Percentiles rank a stretch among this genome's conserved stretches.
Conservation (phyloP, 148 eudicot genomes). For the Arctostaphylos glauca region DNA sequence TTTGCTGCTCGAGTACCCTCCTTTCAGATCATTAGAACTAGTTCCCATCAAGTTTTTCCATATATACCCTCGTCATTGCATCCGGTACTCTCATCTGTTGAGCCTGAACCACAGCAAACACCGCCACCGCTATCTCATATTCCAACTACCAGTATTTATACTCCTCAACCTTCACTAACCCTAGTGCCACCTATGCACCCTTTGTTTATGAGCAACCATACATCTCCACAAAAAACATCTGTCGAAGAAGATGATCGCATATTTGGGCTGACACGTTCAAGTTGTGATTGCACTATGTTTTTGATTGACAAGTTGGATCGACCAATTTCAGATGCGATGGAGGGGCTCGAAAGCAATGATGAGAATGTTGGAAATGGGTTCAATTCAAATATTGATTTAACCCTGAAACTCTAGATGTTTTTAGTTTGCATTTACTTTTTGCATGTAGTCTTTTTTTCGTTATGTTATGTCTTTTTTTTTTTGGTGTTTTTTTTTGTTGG, state of each 20-base stretch:
- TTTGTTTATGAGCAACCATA: neutral
- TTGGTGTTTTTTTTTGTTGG: too few relatives aligned
- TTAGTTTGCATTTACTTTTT: too few relatives aligned
- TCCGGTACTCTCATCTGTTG: neutral
- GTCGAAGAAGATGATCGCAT: neutral
- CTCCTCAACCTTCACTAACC: neutral
- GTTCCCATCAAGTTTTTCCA: neutral
- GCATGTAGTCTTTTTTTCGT: too few relatives aligned
- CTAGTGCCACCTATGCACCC: neutral
- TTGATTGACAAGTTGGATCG: slow-evolving; percentile 19
- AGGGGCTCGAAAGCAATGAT: slow-evolving; percentile 15
- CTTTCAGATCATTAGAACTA: neutral
- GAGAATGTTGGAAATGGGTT: neutral
- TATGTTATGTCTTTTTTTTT: neutral
- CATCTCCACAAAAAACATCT: neutral
- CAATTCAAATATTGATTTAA: slow-evolving; percentile 13
- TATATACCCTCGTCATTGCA: neutral
- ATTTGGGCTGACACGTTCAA: slow-evolving; percentile 5
- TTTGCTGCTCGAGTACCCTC: neutral
- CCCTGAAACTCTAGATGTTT: slow-evolving; percentile 12
- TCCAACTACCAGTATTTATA: neutral
- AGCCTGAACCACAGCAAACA: neutral
- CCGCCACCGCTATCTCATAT: too few relatives aligned
- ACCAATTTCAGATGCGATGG: slow-evolving; percentile 22
- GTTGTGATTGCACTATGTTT: slow-evolving; percentile 10